Percentiles rank a stretch among this genome's conserved stretches.
Evolutionary conservation across 257 asterid genomes (phyloP).

Genomic region (Vinca minor): DNA sequence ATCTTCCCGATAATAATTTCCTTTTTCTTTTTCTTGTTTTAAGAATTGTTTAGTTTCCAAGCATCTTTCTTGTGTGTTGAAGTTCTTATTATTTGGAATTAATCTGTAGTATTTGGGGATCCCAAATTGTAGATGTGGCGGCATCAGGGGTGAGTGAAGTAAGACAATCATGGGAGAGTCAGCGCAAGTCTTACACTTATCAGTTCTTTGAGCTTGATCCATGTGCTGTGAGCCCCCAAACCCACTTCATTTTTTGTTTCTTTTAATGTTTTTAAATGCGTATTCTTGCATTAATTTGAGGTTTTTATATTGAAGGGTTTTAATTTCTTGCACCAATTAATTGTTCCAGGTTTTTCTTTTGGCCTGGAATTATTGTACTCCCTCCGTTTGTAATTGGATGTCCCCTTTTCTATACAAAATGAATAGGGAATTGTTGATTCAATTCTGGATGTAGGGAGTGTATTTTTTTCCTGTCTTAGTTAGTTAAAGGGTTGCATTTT

Average conservation of each 20-base stretch:
- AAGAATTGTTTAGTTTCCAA: neutral
- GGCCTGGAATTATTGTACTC: neutral
- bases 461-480: neutral
- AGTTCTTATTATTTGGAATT: neutral
- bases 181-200: conserved; percentile 73
- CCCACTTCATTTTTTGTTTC: conserved; percentile 9
- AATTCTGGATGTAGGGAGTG: no score
- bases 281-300: neutral
- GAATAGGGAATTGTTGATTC: no score
- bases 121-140: conserved; percentile 46
- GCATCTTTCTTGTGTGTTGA: neutral
- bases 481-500: conserved; percentile 14
- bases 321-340: neutral
- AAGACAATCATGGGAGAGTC: conserved; percentile 90
- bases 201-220: conserved; percentile 86
- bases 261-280: conserved; percentile 7
- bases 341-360: neutral
- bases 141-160: conserved; percentile 69
- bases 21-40: neutral
- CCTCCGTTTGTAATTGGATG: no score
- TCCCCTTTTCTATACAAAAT: no score
- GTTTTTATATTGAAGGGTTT: neutral
- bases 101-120: conserved; percentile 6
- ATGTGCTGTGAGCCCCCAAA: conserved; percentile 55
- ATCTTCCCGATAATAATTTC: no score